Evolutionary conservation across 2,329 filamentous ascomycete genomes (phyloP), one percentile per base, ranked within the genome.

Genomic region (Neonectria sp.): DNA sequence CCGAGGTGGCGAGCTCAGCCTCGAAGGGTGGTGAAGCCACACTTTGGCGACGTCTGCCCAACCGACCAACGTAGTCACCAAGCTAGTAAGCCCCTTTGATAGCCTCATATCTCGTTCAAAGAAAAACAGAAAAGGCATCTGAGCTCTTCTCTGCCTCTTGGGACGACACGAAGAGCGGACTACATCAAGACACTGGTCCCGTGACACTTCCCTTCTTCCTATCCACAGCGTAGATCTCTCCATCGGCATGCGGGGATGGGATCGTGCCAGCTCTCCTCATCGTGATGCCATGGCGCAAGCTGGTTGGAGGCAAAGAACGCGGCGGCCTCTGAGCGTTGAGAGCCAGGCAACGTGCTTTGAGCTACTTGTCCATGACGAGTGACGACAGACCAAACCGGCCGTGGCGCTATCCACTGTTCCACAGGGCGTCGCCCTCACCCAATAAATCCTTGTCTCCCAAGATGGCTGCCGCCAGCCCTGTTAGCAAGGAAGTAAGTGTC

Each of bases 321-420:
- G 46, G 17, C 55, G 53, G 17, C 63, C 63, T 66, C 35, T 66
- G 48, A 66, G 63, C 58, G 63, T 53, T 4, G 15, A 62, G 58
- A 37, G 55, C 24, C 27, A 24, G 21, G 29, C 58, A 66, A 66
- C 63, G 63, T 66, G 63, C 63, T 17, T 48, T 37, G 25, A 37
- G 31, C 31, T 45, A 12, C n/a, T 13, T 40, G 21, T 51, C 58
- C 46, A 66, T 66, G 63, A 66, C 63, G 63, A 66, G 40, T 45
- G n/a, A 9, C 40, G 40, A n/a, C 40, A 45, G n/a, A 24, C 40
- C 37, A 58, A 55, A 58, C 29, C 46, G 17, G 7, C 5, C 21
- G 31, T 55, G 55, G 57, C 58, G 52, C 29, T 55, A 46, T 33
- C n/a, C 15, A 29, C 46, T n/a, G 29, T 53, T 35, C 51, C 51